These are phyloP conservation scores for Colletotrichum sp. DNA, from an alignment of 2,329 filamentous ascomycete species.

Conservation along the genomic window DNA sequence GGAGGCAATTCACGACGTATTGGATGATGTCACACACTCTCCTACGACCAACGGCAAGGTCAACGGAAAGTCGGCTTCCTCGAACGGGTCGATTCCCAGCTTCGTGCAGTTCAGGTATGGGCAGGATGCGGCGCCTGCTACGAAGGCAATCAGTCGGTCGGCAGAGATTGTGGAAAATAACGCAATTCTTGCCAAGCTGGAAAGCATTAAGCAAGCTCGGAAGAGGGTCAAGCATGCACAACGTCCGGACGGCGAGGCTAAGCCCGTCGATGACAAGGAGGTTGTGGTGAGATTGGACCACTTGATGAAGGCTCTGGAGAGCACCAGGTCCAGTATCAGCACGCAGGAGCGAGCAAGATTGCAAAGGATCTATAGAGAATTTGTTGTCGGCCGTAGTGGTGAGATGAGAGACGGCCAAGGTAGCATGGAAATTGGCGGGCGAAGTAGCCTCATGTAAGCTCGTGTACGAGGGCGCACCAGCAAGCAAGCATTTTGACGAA, in stretches of 20 bases:
- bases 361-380: slow-evolving; percentile 86
- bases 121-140: slow-evolving; percentile 51
- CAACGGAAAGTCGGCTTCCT: slow-evolving; percentile 26
- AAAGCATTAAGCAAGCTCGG: slow-evolving; percentile 76
- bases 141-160: slow-evolving; percentile 50
- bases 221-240: slow-evolving; percentile 47
- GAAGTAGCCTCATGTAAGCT: slow-evolving; percentile 87
- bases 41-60: slow-evolving; percentile 39
- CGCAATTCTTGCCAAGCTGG: slow-evolving; percentile 80
- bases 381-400: slow-evolving; percentile 89
- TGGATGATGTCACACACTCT: slow-evolving; percentile 56
- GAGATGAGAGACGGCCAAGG: slow-evolving; percentile 96
- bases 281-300: slow-evolving; percentile 88
- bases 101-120: slow-evolving; percentile 90
- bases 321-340: slow-evolving; percentile 84
- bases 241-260: slow-evolving; percentile 29
- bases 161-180: slow-evolving; percentile 75
- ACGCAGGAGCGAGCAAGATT: slow-evolving; percentile 76
- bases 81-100: slow-evolving; percentile 45
- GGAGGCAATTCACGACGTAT: slow-evolving; percentile 93
- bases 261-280: slow-evolving; percentile 57
- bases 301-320: slow-evolving; percentile 76
- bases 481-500: neutral
- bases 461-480: neutral
- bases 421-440: slow-evolving; percentile 87